These are phyloP conservation scores for Begonia masoniana DNA, from an alignment of 306 rosid genomes.

Conservation along the genomic window DNA sequence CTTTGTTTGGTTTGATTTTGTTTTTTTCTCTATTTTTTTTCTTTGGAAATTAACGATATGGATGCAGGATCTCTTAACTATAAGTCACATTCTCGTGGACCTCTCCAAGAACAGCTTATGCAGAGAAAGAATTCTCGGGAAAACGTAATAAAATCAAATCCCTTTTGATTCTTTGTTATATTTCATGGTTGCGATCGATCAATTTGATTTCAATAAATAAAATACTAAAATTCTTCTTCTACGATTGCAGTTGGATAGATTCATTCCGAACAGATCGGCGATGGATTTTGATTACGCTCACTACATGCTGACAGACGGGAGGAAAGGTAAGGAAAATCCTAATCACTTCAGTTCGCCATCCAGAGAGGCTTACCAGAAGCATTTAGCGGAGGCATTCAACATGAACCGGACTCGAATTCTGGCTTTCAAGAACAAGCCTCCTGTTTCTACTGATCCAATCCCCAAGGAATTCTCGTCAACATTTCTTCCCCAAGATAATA, in stretches of 20 bases:
- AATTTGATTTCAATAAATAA: not conserved
- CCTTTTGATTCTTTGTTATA: not conserved
- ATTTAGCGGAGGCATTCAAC: slow-evolving; percentile 47
- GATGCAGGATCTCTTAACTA: slow-evolving; percentile 33
- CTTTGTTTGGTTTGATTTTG: not conserved
- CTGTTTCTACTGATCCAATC: slow-evolving; percentile 32
- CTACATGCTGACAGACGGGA: slow-evolving; percentile 36
- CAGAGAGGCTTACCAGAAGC: slow-evolving; percentile 40
- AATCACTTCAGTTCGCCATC: slow-evolving; percentile 29
- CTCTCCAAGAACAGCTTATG: slow-evolving; percentile 21
- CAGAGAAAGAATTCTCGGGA: slow-evolving; percentile 21
- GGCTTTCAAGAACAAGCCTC: slow-evolving; percentile 85
- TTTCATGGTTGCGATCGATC: not conserved
- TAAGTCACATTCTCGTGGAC: slow-evolving; percentile 13
- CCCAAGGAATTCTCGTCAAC: slow-evolving; percentile 30
- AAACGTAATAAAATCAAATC: slow-evolving; percentile 9
- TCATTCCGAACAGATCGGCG: slow-evolving; percentile 38
- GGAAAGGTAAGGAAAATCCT: slow-evolving; percentile 48
- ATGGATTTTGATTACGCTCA: slow-evolving; percentile 39
- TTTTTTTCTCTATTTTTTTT: not conserved
- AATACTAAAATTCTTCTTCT: not conserved
- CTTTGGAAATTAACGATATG: slow-evolving; percentile 14
- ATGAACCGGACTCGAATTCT: slow-evolving; percentile 59
- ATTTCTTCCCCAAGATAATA: slow-evolving; percentile 17
- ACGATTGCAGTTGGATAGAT: slow-evolving; percentile 31